Evolutionary conservation across 192 early-diverging fungal genomes (phyloP), one percentile per base, ranked within the genome.

Genomic region (Gigaspora rosea): DNA sequence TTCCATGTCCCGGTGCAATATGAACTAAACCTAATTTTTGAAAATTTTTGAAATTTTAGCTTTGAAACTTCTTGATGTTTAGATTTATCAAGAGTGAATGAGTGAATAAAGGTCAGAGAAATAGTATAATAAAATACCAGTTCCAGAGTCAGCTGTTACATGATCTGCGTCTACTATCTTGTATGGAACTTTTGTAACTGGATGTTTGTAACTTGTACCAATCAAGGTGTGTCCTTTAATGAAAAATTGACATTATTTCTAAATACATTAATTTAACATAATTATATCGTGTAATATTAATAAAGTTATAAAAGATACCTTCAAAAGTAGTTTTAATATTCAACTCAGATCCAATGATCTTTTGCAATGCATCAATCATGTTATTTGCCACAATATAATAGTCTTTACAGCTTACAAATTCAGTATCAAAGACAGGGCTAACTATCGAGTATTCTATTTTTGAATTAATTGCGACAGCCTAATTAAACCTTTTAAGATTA

Each of bases 1-100:
- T 88, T 22, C 93, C 93, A 74, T 94, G 93, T 16, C 93, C 93
- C 2, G 93, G 93, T 8, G 93, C 93, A 47, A 91, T 88, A 74
- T 94, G 93, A 22, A 94, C 92, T n/a, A 94, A 72, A n/a, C 93
- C 91, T 61, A 76, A 79, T 79, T 54, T 27, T 27, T 27, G 27
- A 27, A 27, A 27, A 0, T 27, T 27, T 27, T 27, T 27, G 27
- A 27, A 27, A 27, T 27, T 27, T 27, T 27, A 27, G 27, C 1
- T 27, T 27, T 27, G 27, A 27, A 27, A 27, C 27, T 27, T 35
- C 41, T 16, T 32, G n/a, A 35, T 10, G 27, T 16, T 0, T 41
- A 13, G 3, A 33, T 32, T 8, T 27, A 9, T 22, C 20, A 0
- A 22, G 0, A 20, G 8, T 41, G 3, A 41, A 41, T 7, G 41